Percentiles rank a stretch among this genome's conserved stretches.
Evolutionary conservation across 2,329 filamentous ascomycete genomes (phyloP).

Genomic region (Paecilomyces dactylethromorphus): DNA sequence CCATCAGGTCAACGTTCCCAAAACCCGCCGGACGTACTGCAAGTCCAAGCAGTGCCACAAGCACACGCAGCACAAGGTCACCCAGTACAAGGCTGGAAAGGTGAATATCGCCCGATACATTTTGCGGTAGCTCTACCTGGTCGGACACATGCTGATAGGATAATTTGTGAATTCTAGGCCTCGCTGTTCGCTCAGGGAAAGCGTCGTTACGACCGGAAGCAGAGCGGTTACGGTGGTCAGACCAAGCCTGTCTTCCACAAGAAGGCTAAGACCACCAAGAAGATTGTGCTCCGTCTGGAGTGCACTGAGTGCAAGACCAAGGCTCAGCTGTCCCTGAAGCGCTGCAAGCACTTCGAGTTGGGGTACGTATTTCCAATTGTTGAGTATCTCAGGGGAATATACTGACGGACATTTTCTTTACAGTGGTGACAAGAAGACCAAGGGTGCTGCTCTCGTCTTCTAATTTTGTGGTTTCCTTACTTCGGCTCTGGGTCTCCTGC

Average conservation of each 20-base stretch:
- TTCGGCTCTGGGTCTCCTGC: slow-evolving; percentile 36
- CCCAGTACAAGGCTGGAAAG: slow-evolving; percentile 96
- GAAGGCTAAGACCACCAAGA: slow-evolving; percentile 99
- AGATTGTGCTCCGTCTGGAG: slow-evolving; percentile 97
- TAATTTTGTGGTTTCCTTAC: slow-evolving; percentile 57
- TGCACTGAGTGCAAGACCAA: slow-evolving; percentile 98
- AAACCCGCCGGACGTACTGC: slow-evolving; percentile 96
- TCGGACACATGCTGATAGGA: slow-evolving; percentile 16
- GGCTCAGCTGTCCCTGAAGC: slow-evolving; percentile 95
- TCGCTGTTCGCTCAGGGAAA: slow-evolving; percentile 97
- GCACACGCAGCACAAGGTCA: slow-evolving; percentile 88
- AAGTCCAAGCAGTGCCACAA: slow-evolving; percentile 93
- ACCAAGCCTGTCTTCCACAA: slow-evolving; percentile 99
- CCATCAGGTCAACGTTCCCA: slow-evolving; percentile 88
- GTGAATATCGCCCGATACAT: slow-evolving; percentile 38
- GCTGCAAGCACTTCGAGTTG: slow-evolving; percentile 99
- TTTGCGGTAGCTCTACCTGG: slow-evolving; percentile 10
- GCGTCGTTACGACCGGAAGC: slow-evolving; percentile 98
- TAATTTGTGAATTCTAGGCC: slow-evolving; percentile 47
- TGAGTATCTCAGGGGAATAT: slow-evolving; percentile 2
- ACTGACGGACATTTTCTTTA: slow-evolving; percentile 36
- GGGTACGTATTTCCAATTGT: slow-evolving; percentile 59
- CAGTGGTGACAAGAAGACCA: slow-evolving; percentile 99
- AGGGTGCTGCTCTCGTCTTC: slow-evolving; percentile 99
- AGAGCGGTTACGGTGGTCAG: slow-evolving; percentile 99